Evolutionary conservation across 2,329 filamentous ascomycete genomes (phyloP), one percentile per base, ranked within the genome.

Genomic region (Trichoderma harzianum): DNA sequence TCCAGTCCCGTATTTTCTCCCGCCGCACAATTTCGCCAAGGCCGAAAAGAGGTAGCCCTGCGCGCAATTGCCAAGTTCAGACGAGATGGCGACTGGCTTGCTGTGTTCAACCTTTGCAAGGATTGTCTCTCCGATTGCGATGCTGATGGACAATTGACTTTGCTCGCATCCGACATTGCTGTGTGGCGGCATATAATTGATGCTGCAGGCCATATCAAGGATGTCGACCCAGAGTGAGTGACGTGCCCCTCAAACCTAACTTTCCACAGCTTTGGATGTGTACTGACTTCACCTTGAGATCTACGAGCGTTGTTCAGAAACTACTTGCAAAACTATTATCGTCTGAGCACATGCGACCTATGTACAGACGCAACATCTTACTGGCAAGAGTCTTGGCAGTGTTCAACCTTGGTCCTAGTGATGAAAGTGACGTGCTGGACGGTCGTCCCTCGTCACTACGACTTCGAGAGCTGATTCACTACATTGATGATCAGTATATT

Each of bases 11-110:
- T 81, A 0, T 81, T 86, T 10, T 82, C 82, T 0, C 85, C 85
- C 0, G 75, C 84, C 3, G 76, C 77, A 24, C 84, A 87, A 74
- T 83, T 88, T 58, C 80, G 78, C 21, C 76, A 82, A 24, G 85
- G 85, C 3, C 83, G 83, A 63, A 88, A 87, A 73, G 82, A 86
- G 72, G 75, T 86, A 0, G 79, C 87, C 14, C 76, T 82, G n/a
- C 81, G 84, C n/a, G 78, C 80, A 0, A 76, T 86, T 5, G 72
- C 76, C 5, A 80, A 78, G 11, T 79, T 85, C 11, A 80, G 82
- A n/a, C 74, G 76, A 1, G 78, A 80, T 7, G 77, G 78, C 10
- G 78, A 84, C 28, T 87, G 85, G 84, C 77, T 80, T 6, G 76
- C 76, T 0, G 78, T 86, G 6, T 87, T 83, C 71, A 74, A 80